phyloP scores from a whole-genome alignment of 2,329 filamentous ascomycete species.

The Penicillium hesseltinei region DNA sequence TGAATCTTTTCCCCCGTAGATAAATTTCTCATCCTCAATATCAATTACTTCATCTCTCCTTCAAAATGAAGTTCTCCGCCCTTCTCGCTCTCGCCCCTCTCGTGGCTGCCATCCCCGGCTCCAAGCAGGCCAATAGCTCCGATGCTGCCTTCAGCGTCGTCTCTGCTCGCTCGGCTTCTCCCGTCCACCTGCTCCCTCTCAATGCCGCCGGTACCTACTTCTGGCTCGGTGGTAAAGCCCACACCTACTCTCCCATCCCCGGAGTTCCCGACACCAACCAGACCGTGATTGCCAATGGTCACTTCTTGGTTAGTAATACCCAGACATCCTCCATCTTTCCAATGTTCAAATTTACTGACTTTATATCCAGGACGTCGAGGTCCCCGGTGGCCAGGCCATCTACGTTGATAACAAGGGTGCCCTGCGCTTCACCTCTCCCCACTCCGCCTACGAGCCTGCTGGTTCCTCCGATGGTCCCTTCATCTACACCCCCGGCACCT shows the following conservation, averaged over 20 bases:
- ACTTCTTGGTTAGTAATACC: slow-evolving; percentile 31
- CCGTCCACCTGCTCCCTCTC: slow-evolving; percentile 48
- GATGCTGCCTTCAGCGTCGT: slow-evolving; percentile 42
- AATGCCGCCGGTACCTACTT: slow-evolving; percentile 49
- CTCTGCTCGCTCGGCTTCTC: slow-evolving; percentile 45
- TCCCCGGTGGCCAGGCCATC: slow-evolving; percentile 62
- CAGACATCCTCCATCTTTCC: not conserved
- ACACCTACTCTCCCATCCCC: slow-evolving; percentile 49
- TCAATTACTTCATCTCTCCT: not conserved
- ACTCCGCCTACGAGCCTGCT: slow-evolving; percentile 52
- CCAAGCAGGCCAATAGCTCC: slow-evolving; percentile 9
- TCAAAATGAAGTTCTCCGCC: slow-evolving; percentile 29
- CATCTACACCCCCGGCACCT: slow-evolving; percentile 31
- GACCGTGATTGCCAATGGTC: slow-evolving; percentile 47
- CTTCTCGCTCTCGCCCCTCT: slow-evolving; percentile 26
- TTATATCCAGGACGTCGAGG: slow-evolving; percentile 45
- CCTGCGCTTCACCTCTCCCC: slow-evolving; percentile 56
- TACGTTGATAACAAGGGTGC: slow-evolving; percentile 56
- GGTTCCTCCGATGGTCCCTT: slow-evolving; percentile 55
- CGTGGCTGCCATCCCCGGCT: slow-evolving; percentile 23
- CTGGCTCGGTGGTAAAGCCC: slow-evolving; percentile 48
- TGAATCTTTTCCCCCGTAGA: not conserved
- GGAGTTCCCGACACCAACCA: slow-evolving; percentile 41
- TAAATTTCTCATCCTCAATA: not conserved
- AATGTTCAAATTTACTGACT: slow-evolving; percentile 16